Conservation (phyloP, 192 early-diverging fungal genomes). For the Umbelopsis isabellina region DNA sequence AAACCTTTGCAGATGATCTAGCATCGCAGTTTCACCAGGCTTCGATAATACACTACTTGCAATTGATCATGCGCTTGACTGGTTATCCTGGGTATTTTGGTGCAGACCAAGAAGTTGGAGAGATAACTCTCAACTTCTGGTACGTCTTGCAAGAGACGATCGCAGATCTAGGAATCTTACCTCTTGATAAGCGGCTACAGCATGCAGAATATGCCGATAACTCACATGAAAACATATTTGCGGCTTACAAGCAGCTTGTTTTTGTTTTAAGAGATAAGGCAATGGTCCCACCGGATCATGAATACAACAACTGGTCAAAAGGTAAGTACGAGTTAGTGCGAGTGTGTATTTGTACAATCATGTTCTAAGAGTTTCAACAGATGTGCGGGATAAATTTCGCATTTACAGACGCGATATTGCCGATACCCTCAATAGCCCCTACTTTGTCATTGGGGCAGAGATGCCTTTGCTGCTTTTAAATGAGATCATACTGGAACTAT, state of each 20-base stretch:
- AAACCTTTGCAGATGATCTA: constrained; percentile 60
- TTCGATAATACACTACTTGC: constrained; percentile 47
- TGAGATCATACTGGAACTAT: constrained; percentile 3
- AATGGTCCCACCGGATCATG: constrained; percentile 53
- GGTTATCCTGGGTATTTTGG: constrained; percentile 72
- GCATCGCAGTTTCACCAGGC: constrained; percentile 43
- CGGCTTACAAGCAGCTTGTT: constrained; percentile 55
- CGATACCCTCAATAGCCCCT: constrained; percentile 71
- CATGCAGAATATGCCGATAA: neutral
- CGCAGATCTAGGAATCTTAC: constrained; percentile 49
- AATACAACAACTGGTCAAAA: constrained; percentile 59
- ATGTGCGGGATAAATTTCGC: constrained; percentile 59
- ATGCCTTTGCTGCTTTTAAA: constrained; percentile 50
- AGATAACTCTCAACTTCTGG: constrained; percentile 76
- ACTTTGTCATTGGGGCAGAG: constrained; percentile 63
- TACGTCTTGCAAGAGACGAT: constrained; percentile 71
- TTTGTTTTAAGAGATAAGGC: constrained; percentile 59
- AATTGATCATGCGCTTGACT: constrained; percentile 67
- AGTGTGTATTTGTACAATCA: neutral
- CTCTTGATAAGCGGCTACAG: neutral
- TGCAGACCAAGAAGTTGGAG: constrained; percentile 69
- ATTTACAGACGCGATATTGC: constrained; percentile 73
- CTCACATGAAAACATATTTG: neutral
- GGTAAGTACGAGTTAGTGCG: constrained; percentile 28
- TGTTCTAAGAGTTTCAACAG: constrained; percentile 24